Base-by-base conservation (phyloP, 495 filamentous ascomycete species). In the Penicillium robsamsonii region DNA sequence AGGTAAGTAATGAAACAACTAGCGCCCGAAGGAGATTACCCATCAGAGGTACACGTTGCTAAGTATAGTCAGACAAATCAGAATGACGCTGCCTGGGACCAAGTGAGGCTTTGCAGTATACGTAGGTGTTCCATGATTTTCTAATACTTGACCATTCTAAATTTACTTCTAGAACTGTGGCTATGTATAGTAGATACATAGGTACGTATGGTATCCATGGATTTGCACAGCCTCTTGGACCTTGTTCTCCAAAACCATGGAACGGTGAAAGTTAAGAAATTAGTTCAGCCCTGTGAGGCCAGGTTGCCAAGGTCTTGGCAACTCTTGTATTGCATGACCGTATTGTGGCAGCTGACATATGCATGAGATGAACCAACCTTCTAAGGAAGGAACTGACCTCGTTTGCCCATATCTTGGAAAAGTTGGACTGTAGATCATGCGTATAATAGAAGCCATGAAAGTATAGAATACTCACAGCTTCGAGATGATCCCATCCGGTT, bases 241-340 rank as follows among this genome's bases (percentile, higher is more conserved):
- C 10, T 41, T 38, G 11, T 25, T 50, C 47, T 57, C 11, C 38
- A 50, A 30, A 35, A 9, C 29, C 27, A 18, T 54, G 4, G 22
- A 33, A 24, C 13, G 25, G 15, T 49, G 42, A 13, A 45, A 12
- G 22, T 27, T 33, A 18, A n/a, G 11, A 33, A 35, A 41, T 38
- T 50, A 58, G 55, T 49, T 66, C 59, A 62, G 62, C 63, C 59
- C 56, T 65, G 48, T 47, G 44, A 27, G 25, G 4, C 25, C 25
- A 27, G 35, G 49, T 30, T 47, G 61, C 64, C 62, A 67, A 67
- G 64, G 15, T 12, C 59, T 64, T 62, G 61, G 64, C 61, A 53
- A 22, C 22, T 15, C 51, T 31, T 35, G 40, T 54, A 45, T 53
- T 18, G 29, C 9, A 31, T 9, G 3, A 31, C 22, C 31, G 24